Conservation (phyloP, 176 grass and related monocot species). For the Eragrostis nindensis region DNA sequence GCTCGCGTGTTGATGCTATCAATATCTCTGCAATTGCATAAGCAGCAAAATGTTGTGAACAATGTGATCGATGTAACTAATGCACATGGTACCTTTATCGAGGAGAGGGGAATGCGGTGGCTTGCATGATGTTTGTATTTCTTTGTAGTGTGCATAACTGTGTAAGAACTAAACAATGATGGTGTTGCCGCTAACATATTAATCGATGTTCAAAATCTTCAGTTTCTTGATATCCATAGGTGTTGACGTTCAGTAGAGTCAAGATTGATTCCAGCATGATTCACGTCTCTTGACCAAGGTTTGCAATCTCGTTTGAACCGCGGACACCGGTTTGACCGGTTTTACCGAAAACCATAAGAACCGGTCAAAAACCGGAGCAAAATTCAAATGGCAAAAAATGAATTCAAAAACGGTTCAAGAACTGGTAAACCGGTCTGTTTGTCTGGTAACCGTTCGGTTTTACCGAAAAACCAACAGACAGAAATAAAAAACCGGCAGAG, state of each 20-base stretch:
- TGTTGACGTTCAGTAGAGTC: background rate
- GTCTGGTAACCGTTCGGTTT: too few species aligned
- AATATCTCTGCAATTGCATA: slow-evolving; percentile 16
- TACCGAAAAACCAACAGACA: too few species aligned
- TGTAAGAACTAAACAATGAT: slow-evolving; percentile 22
- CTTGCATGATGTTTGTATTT: slow-evolving; percentile 11
- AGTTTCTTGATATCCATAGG: slow-evolving; percentile 8
- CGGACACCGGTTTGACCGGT: too few species aligned
- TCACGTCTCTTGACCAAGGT: slow-evolving; percentile 13
- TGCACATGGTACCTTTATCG: slow-evolving; percentile 35
- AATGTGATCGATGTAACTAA: slow-evolving; percentile 26
- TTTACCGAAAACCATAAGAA: too few species aligned
- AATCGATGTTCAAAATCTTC: background rate
- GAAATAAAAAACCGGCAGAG: too few species aligned
- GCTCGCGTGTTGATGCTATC: slow-evolving; percentile 3
- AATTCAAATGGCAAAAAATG: too few species aligned
- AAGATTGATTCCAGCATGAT: slow-evolving; percentile 11
- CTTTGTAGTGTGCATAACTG: slow-evolving; percentile 3
- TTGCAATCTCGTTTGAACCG: too few species aligned
- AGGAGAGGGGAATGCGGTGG: slow-evolving; percentile 28
- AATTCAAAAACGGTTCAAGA: too few species aligned
- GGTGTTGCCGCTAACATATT: background rate
- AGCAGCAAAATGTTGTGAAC: background rate
- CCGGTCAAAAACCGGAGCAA: too few species aligned
- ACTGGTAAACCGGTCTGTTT: too few species aligned